phyloP scores from a whole-genome alignment of 805 yeast species.

The Blastobotrys parvus region DNA sequence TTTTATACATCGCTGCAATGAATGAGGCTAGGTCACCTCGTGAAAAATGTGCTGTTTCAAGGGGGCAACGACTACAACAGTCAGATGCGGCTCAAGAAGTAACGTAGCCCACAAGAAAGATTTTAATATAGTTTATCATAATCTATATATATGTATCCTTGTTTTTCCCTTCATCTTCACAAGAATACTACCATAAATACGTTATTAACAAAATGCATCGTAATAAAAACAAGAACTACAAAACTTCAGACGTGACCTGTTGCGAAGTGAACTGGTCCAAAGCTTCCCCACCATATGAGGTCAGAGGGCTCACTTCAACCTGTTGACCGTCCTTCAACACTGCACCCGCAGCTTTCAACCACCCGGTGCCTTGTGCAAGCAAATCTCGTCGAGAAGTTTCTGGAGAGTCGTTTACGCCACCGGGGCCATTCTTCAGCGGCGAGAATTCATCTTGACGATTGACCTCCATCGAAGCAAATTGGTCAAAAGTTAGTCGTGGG shows the following conservation, averaged over 20 bases:
- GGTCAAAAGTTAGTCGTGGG: slow-evolving; percentile 57
- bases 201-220: no score
- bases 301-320: slow-evolving; percentile 70
- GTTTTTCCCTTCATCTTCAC: no score
- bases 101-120: no score
- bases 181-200: no score
- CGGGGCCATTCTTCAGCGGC: slow-evolving; percentile 87
- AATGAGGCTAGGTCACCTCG: no score
- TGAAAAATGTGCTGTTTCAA: no score
- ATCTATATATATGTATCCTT: no score
- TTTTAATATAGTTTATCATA: no score
- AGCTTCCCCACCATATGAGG: slow-evolving; percentile 72
- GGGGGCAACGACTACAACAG: no score
- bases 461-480: slow-evolving; percentile 90
- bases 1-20: no score
- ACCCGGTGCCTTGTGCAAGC: slow-evolving; percentile 57
- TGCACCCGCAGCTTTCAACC: slow-evolving; percentile 74
- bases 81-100: no score
- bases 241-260: not conserved
- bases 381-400: slow-evolving; percentile 65
- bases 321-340: slow-evolving; percentile 35
- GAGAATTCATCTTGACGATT: slow-evolving; percentile 79
- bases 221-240: not conserved
- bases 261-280: slow-evolving; percentile 30
- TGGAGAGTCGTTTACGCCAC: slow-evolving; percentile 77